A percentile compares a stretch with the other conserved stretches of the same genome.
Evolutionary conservation across 768 basidiomycete species (phyloP).

Genomic region (Amanita pallidorosea): DNA sequence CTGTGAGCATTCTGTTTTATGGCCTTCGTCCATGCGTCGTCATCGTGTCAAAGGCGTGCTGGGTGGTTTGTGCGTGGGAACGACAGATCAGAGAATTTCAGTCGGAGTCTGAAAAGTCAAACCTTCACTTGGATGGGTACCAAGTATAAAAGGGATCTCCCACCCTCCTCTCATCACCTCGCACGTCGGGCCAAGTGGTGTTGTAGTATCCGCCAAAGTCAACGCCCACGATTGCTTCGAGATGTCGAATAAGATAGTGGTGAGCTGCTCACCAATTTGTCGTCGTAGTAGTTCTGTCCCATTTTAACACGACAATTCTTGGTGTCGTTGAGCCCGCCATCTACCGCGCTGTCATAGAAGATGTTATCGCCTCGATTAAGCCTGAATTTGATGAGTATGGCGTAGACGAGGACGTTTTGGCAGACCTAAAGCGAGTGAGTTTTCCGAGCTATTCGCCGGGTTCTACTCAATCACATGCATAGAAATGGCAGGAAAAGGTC

Average conservation of each 20-base stretch:
- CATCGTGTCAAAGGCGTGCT: slow-evolving; percentile 94
- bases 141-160: slow-evolving; percentile 39
- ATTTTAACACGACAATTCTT: slow-evolving; percentile 37
- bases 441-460: slow-evolving; percentile 10
- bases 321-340: slow-evolving; percentile 66
- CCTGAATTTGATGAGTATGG: slow-evolving; percentile 96
- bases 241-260: slow-evolving; percentile 99
- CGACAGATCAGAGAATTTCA: slow-evolving; percentile 10
- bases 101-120: slow-evolving; percentile 36
- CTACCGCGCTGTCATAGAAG: slow-evolving; percentile 94
- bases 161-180: slow-evolving; percentile 28
- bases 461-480: slow-evolving; percentile 8
- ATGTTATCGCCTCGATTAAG: slow-evolving; percentile 82
- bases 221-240: slow-evolving; percentile 19
- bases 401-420: slow-evolving; percentile 82
- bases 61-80: slow-evolving; percentile 43
- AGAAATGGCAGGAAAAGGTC: slow-evolving; percentile 98
- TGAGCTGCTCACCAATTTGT: slow-evolving; percentile 68
- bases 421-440: slow-evolving; percentile 82
- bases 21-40: slow-evolving; percentile 86
- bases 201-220: slow-evolving; percentile 22
- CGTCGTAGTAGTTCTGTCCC: slow-evolving; percentile 42
- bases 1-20: slow-evolving; percentile 83
- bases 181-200: slow-evolving; percentile 27
- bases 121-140: slow-evolving; percentile 29